Conservation (phyloP, 441 rosid genomes). For the Aleurites moluccanus region DNA sequence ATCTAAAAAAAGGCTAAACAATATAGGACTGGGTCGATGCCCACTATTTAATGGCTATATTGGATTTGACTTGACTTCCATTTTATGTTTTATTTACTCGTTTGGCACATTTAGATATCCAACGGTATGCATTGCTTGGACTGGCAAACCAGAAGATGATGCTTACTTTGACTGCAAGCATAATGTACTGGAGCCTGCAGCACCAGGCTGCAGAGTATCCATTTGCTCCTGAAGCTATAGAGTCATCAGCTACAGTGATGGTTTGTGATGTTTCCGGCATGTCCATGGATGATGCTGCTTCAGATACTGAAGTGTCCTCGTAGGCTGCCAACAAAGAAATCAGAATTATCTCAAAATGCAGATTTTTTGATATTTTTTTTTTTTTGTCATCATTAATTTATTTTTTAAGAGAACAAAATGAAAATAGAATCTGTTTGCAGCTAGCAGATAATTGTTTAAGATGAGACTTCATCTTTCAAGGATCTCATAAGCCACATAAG, state of each 20-base stretch:
- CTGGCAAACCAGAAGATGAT: constrained; percentile 98
- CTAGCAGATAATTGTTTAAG: background rate
- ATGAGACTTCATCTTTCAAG: background rate
- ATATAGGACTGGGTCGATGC: background rate
- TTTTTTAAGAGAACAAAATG: constrained; percentile 3
- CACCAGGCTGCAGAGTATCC: constrained; percentile 45
- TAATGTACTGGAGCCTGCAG: constrained; percentile 93
- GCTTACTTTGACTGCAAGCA: constrained; percentile 83
- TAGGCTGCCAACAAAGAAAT: constrained; percentile 10
- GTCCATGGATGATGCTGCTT: constrained; percentile 40
- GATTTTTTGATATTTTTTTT: background rate
- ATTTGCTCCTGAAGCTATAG: constrained; percentile 37
- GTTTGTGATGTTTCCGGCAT: constrained; percentile 42
- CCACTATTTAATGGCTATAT: background rate
- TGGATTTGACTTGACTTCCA: background rate
- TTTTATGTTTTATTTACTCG: background rate
- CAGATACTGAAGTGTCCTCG: constrained; percentile 20
- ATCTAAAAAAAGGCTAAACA: background rate
- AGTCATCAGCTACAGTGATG: constrained; percentile 32
- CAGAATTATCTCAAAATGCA: constrained; percentile 16
- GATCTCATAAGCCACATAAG: constrained; percentile 18
- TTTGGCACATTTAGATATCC: background rate
- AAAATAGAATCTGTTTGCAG: background rate
- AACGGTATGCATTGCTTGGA: constrained; percentile 11
- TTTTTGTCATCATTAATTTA: background rate